Base-by-base conservation (phyloP, 2,329 filamentous ascomycete species). In the Ophiosphaerella korrae region DNA sequence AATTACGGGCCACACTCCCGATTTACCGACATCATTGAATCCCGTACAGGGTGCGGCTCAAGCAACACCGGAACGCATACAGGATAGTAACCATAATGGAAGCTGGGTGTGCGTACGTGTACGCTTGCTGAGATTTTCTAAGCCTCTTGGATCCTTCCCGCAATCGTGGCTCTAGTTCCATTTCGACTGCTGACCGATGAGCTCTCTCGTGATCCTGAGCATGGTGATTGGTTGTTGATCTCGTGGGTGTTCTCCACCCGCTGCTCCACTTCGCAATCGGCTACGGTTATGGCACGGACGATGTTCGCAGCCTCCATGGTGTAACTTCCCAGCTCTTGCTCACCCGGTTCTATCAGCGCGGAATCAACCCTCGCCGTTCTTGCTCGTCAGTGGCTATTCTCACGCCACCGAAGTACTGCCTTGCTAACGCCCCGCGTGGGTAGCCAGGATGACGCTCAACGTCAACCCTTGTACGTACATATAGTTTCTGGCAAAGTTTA, bases 41-140 rank as follows among this genome's bases (percentile, higher is more conserved):
- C 26, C 50, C 48, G 38, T 34, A 46, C 37, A 51, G 26, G 45
- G 42, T 55, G 45, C 44, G 52, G 43, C 44, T 43, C 43, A 51
- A 50, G 40, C 44, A 60, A 46, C 55, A 51, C 49, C 42, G 51
- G 47, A 53, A 38, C 52, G 45, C 42, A 53, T 54, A 46, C 21
- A 48, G 52, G 47, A 42, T 55, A 54, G 48, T 50, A 29, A 13
- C 34, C 39, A 26, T 34, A 34, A 31, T 33, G 31, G 31, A 11
- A 37, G 26, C 40, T 40, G 26, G 18, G 38, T 26, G 16, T 42
- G 36, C 41, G n/a, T 41, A 52, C 39, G 34, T 43, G 33, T 12
- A 38, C 41, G 18, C 39, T 37, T 32, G 14, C 16, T 23, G 34
- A 21, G 11, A 23, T 38, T 31, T 38, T 34, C 26, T 13, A 36